Evolutionary conservation across 768 basidiomycete genomes (phyloP).

Genomic region (Termitomyces sp.): DNA sequence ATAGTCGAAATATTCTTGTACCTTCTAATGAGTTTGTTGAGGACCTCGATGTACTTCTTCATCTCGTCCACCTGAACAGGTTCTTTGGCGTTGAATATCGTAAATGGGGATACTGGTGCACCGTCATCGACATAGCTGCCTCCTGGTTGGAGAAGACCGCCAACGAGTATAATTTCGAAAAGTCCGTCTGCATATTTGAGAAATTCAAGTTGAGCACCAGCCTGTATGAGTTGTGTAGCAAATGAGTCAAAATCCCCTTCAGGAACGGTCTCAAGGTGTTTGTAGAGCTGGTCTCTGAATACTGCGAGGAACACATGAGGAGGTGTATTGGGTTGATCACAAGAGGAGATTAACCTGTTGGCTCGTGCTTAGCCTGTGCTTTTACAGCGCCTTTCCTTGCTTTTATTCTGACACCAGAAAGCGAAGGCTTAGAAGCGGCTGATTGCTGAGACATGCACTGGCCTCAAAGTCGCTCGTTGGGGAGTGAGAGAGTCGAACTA

Average conservation of each 20-base stretch:
- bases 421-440: conserved; percentile 78
- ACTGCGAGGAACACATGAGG: conserved; percentile 36
- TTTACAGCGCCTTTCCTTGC: conserved; percentile 91
- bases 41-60: conserved; percentile 89
- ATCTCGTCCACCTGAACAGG: conserved; percentile 79
- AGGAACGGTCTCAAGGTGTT: conserved; percentile 80
- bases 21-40: conserved; percentile 96
- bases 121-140: conserved; percentile 87
- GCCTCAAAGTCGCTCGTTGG: conserved; percentile 15
- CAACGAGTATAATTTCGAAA: conserved; percentile 94
- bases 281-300: conserved; percentile 91
- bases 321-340: conserved; percentile 7
- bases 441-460: conserved; percentile 91
- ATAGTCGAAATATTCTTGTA: conserved; percentile 20
- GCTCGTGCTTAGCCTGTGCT: conserved; percentile 92
- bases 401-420: conserved; percentile 90
- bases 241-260: conserved; percentile 79
- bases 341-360: conserved; percentile 42
- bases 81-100: conserved; percentile 75
- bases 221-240: conserved; percentile 80
- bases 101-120: conserved; percentile 82
- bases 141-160: conserved; percentile 94
- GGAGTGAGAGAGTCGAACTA: conserved; percentile 8
- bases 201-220: conserved; percentile 89
- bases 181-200: conserved; percentile 96